These are phyloP conservation scores for Plasmodium sp. DNA, from an alignment of 169 alveolate species.

Conservation along the genomic window DNA sequence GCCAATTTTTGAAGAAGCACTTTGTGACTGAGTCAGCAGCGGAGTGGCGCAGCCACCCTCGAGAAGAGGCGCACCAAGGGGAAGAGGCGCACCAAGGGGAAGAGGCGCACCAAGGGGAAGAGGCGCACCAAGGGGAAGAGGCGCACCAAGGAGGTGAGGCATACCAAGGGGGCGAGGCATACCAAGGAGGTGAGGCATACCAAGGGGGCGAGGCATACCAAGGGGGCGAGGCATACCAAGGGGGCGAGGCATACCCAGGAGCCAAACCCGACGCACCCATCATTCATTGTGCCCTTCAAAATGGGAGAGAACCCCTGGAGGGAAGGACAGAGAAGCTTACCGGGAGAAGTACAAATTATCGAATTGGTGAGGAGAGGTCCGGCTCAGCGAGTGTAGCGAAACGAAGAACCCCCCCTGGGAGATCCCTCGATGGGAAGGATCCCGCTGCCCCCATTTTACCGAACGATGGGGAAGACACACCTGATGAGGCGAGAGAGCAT, in stretches of 20 bases:
- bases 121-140: background rate
- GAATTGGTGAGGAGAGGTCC: background rate
- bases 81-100: background rate
- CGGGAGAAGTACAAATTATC: too few species aligned
- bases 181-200: too few species aligned
- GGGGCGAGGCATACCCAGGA: background rate
- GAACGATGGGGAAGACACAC: background rate
- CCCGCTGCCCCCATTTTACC: background rate
- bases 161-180: too few species aligned
- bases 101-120: background rate
- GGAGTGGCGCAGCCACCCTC: background rate
- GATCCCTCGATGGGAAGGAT: background rate
- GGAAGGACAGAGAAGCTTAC: background rate
- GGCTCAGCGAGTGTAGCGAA: background rate
- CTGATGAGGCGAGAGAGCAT: background rate
- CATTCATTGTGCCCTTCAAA: background rate
- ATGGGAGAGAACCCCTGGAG: background rate
- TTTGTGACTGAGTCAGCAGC: background rate
- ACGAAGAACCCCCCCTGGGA: background rate
- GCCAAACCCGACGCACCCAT: background rate
- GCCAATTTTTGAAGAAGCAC: slow-evolving; percentile 36
- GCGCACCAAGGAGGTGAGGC: too few species aligned
- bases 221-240: background rate
- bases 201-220: too few species aligned
- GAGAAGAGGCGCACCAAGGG: background rate